Evolutionary conservation across 176 grass and related monocot genomes (phyloP).

Genomic region (Rhynchospora tenuis): DNA sequence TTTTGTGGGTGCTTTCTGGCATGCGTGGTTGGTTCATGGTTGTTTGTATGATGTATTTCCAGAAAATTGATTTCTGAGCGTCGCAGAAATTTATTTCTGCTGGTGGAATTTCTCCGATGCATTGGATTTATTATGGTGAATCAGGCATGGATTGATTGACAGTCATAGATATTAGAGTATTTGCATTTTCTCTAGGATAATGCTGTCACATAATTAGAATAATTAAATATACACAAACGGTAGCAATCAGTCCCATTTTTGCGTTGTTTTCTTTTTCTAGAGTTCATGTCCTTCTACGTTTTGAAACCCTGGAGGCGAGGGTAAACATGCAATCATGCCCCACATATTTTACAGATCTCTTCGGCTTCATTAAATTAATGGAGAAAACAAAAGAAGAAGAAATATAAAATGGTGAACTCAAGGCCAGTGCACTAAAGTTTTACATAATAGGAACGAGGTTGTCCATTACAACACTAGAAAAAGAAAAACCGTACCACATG

Average conservation of each 20-base stretch:
- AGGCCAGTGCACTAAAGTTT: no score
- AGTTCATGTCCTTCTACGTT: not conserved
- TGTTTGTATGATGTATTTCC: no score
- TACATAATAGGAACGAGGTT: no score
- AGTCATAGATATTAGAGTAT: not conserved
- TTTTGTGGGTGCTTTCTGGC: not conserved
- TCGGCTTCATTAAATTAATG: not conserved
- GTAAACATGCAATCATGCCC: not conserved
- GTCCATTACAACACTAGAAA: not conserved
- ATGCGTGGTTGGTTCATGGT: not conserved
- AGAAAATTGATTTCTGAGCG: no score
- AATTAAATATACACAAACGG: not conserved
- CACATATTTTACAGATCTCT: not conserved
- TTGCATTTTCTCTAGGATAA: not conserved
- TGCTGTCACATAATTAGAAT: not conserved
- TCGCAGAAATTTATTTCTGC: no score
- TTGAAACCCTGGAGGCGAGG: not conserved
- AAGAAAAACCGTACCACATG: no score
- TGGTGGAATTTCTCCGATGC: no score
- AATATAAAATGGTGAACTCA: not conserved
- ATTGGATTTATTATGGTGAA: not conserved
- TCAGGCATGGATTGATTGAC: not conserved
- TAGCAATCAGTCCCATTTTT: not conserved
- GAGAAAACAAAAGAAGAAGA: not conserved
- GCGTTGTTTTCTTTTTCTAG: not conserved